Base-by-base conservation (phyloP, 2,329 filamentous ascomycete species). In the Calonectria pseudoreteaudii region DNA sequence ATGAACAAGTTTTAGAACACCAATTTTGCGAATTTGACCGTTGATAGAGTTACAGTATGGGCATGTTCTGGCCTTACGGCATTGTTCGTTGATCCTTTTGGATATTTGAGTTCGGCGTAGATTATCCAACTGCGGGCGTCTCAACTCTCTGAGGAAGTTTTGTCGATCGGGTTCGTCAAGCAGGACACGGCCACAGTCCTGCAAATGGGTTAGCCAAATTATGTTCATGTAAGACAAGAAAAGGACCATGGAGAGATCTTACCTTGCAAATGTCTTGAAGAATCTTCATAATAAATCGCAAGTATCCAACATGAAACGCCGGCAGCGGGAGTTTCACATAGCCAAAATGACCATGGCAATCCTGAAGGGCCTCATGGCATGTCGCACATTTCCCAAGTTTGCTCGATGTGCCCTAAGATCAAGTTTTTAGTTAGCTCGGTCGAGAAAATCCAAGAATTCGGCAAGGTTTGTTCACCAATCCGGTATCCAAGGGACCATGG, bases 311-410 rank as follows among this genome's bases (percentile, higher is more conserved):
- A 83, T 99, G 97, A 82, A 98, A 98, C 53, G 94, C 95, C 6
- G 97, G 97, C 67, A 99, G 88, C 1, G 96, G 95, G 18, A 99
- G 91, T 81, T 94, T 93, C 80, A 99, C 94, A 85, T 98, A 94
- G 60, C 97, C 97, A 82, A 98, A 99, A 85, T 99, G 97, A 18
- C 97, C 97, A 79, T 95, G 97, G 85, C 97, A 99, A 77, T 93
- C 92, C 80, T 95, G 91, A 36, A 98, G 88, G 20, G 92, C 90
- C 81, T 96, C 92, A 58, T 94, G 92, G 83, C 97, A 99, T 18
- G 97, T 98, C 52, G 91, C 88, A 84, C 97, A 99, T 73, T 88
- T 90, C 30, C 91, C 94, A 4, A 87, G 90, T 85, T 98, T 98
- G 82, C 92, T 95, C 18, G 96, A 98, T 4, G 95, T 97, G 76